These are phyloP conservation scores for Pestalotiopsis sp. DNA, from an alignment of 2,329 filamentous ascomycete species.

Conservation along the genomic window DNA sequence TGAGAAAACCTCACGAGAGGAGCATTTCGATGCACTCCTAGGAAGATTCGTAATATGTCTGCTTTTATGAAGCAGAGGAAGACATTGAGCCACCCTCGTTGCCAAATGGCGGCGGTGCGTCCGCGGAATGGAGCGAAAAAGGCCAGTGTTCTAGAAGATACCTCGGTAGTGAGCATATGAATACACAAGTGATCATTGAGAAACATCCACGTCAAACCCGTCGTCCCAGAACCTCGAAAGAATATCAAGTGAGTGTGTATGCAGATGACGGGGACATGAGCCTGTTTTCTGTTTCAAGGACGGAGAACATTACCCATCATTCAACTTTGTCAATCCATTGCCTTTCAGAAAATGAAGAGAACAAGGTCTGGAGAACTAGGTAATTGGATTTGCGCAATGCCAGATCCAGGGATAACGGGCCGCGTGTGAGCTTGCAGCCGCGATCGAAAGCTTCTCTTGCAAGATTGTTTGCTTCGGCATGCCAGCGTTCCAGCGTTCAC, in stretches of 20 bases:
- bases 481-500: not conserved
- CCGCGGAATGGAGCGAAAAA: not conserved
- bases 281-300: no score
- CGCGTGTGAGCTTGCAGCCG: no score
- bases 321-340: no score
- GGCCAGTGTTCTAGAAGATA: not conserved
- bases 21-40: not conserved
- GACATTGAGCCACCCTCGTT: not conserved
- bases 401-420: no score
- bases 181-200: not conserved
- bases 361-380: no score
- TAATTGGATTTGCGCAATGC: no score
- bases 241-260: no score
- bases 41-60: constrained; percentile 1
- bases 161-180: not conserved
- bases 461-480: not conserved
- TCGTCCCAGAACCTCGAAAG: no score
- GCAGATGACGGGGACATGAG: no score
- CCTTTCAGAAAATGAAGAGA: no score
- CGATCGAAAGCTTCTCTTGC: no score
- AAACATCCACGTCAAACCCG: not conserved
- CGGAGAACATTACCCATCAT: no score
- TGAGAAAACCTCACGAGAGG: not conserved
- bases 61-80: not conserved
- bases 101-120: not conserved